Base-by-base conservation (phyloP, 176 grass and related monocot genomes). In the Zea mays region DNA sequence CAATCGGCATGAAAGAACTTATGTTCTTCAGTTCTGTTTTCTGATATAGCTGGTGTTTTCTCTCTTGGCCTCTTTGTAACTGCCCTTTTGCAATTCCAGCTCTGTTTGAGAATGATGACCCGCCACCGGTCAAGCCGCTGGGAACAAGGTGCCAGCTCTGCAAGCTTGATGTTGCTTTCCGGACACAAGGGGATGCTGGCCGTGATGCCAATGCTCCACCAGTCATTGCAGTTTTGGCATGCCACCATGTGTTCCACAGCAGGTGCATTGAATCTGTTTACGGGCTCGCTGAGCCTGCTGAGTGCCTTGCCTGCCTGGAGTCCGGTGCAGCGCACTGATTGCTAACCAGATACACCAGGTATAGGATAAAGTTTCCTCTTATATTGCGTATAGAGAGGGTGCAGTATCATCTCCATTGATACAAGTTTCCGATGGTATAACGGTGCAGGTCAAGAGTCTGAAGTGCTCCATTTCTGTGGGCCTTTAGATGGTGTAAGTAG, bases 81-180 rank as follows among this genome's bases (percentile, higher is more conserved):
- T 63, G 11, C 14, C 5, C 1, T 4, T 0, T 74, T 79, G 8
- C 46, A 69, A 84, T 88, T 84, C 80, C 75, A 88, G 81, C 63
- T 84, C 17, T 88, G 47, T 62, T 66, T n/a, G 76, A 59, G 63
- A 67, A 38, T 5, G 58, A 72, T 7, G 56, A 83, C 1, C 40
- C 9, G 0, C 84, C 72, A 70, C 70, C 65, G 20, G 57, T 79
- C 17, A 77, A 82, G 43, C 87, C 87, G 39, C 79, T 87, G 73
- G 90, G 90, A 9, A 83, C 78, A 36, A 86, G 81, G 77, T 93
- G 90, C 47, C 67, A 74, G 40, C 87, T 93, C 73, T 93, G 90
- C 85, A 83, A 85, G 73, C 69, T 93, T 3, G 90, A 93, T 61
- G 27, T 93, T 0, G 81, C 90, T 7, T 93, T 90, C 49, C 60